Percentiles rank a stretch among this genome's conserved stretches.
phyloP scores from a whole-genome alignment of 1,139 yeast species.

The Meyerozyma carpophila region DNA sequence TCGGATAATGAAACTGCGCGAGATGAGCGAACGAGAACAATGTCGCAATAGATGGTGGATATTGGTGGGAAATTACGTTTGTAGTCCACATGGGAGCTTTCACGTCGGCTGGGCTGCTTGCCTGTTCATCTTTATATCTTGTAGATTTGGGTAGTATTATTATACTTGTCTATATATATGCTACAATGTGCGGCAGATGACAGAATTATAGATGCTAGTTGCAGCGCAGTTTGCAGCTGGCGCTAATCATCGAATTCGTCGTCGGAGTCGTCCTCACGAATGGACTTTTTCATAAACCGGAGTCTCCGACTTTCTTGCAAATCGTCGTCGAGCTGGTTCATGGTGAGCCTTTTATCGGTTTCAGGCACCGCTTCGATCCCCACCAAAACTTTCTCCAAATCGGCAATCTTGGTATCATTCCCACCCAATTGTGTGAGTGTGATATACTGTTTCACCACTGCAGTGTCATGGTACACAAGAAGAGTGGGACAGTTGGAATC shows the following conservation, averaged over 20 bases:
- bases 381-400: constrained; percentile 67
- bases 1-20: neutral
- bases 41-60: neutral
- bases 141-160: no score
- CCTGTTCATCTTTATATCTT: no score
- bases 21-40: neutral
- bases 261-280: constrained; percentile 22
- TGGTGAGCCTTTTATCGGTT: constrained; percentile 59
- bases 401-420: constrained; percentile 60
- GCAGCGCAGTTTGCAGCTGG: neutral
- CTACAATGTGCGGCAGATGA: no score
- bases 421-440: constrained; percentile 85
- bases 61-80: neutral
- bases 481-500: constrained; percentile 87
- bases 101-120: no score
- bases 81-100: no score
- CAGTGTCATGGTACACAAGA: constrained; percentile 68
- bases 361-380: constrained; percentile 58
- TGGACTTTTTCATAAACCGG: constrained; percentile 52
- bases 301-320: constrained; percentile 41
- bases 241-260: constrained; percentile 24
- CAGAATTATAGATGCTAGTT: no score
- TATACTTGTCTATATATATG: no score
- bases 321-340: constrained; percentile 56
- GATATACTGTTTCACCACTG: constrained; percentile 72